Base-by-base conservation (phyloP, 2,329 filamentous ascomycete species). In the Raffaelea arxii region DNA sequence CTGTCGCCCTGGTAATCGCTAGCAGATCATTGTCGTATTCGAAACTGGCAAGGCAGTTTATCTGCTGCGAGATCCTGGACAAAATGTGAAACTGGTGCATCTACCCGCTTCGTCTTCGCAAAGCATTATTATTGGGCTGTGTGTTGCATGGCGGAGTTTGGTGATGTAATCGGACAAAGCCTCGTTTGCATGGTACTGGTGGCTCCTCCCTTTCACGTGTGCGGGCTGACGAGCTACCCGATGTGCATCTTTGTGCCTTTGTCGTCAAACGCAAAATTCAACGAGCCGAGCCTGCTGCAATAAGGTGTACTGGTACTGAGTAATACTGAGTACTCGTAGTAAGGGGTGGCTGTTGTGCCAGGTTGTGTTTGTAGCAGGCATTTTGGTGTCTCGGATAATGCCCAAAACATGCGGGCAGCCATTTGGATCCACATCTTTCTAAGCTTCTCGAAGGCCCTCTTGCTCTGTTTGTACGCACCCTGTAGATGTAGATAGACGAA, bases 31-130 rank as follows among this genome's bases (percentile, higher is more conserved):
- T 51, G 53, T 52, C 49, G 49, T 44, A 58, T 58, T 49, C 58
- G 58, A 62, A 61, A 62, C 58, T 53, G 49, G 46, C 48, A 53
- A 49, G 51, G 9, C 16, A 30, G 49, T 52, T 49, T 48, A 46
- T 49, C 53, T 51, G 47, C 41, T 44, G 53, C 47, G 51, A 32
- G 51, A 44, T 49, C 47, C 50, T 53, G 52, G 51, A 53, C 53
- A 49, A 41, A 49, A 56, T 46, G 50, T 63, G 62, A 64, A 63
- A 64, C 61, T 48, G 53, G 49, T 57, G 50, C 50, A 52, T 50
- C 52, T 55, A 48, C 53, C 47, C 25, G 40, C 30, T 25, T 12
- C 25, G 35, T 36, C 25, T 30, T 41, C 35, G 46, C 47, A 40
- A 43, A 41, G 23, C 23, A 43, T 46, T 40, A 25, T 32, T 30